These are phyloP conservation scores for Sclerotinia borealis DNA, from an alignment of 2,329 filamentous ascomycete species.

Conservation along the genomic window DNA sequence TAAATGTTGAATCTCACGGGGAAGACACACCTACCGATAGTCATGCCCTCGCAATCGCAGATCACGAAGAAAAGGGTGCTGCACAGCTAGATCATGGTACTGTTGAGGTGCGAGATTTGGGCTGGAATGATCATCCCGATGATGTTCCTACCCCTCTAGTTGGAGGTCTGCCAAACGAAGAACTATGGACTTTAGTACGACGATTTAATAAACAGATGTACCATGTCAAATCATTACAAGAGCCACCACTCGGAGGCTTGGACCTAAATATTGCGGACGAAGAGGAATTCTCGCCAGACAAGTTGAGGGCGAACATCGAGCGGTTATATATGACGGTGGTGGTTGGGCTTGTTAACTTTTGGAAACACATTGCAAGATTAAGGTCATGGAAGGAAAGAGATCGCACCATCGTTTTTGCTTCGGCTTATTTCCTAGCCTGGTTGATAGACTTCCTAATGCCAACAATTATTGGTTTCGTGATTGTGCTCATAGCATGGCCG, in stretches of 20 bases:
- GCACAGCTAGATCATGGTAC: constrained; percentile 36
- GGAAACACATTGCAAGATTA: constrained; percentile 70
- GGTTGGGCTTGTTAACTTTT: constrained; percentile 56
- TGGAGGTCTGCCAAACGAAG: constrained; percentile 55
- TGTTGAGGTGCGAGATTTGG: constrained; percentile 48
- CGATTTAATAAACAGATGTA: constrained; percentile 61
- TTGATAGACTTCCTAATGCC: constrained; percentile 64
- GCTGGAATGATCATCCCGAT: constrained; percentile 48
- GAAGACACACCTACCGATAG: constrained; percentile 35
- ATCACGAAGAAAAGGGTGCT: constrained; percentile 36
- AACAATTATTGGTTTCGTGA: constrained; percentile 48
- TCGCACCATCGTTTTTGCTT: constrained; percentile 58
- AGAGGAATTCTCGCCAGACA: constrained; percentile 80
- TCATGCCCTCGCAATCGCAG: constrained; percentile 37
- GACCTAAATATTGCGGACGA: constrained; percentile 78
- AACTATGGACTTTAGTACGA: constrained; percentile 57
- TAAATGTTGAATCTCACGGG: constrained; percentile 22
- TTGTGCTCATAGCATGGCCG: constrained; percentile 62
- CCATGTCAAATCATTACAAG: constrained; percentile 59
- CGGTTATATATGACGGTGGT: constrained; percentile 75
- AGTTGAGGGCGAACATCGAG: constrained; percentile 71
- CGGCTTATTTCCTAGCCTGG: constrained; percentile 60
- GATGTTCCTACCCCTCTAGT: constrained; percentile 51
- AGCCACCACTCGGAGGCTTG: constrained; percentile 56
- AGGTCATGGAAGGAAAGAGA: constrained; percentile 72